phyloP scores from a whole-genome alignment of 2,329 filamentous ascomycete species.

The Emydomyces testavorans region DNA sequence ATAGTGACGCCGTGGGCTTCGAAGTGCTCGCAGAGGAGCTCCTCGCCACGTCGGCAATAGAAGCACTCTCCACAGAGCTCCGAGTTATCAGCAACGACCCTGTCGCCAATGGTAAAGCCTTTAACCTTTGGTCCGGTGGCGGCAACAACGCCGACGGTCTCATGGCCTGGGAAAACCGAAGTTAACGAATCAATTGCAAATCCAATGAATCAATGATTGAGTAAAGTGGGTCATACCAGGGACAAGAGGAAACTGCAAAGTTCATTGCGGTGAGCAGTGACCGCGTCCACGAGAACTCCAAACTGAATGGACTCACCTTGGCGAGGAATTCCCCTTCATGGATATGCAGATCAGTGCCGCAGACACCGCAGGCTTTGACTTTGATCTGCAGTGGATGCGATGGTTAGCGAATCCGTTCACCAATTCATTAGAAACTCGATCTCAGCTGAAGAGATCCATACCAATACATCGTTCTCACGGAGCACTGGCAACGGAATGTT shows the following conservation, averaged over 20 bases:
- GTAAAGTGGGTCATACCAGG: conserved; percentile 34
- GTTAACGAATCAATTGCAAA: not conserved
- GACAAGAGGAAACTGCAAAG: conserved; percentile 49
- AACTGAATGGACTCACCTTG: conserved; percentile 31
- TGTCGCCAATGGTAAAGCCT: conserved; percentile 50
- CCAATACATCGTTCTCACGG: conserved; percentile 49
- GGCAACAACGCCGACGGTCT: conserved; percentile 55
- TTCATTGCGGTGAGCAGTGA: conserved; percentile 8
- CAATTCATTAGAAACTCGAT: not conserved
- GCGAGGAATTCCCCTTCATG: conserved; percentile 58
- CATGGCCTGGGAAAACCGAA: conserved; percentile 41
- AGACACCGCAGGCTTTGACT: conserved; percentile 56
- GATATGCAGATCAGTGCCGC: conserved; percentile 43
- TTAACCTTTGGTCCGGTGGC: conserved; percentile 48
- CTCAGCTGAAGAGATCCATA: conserved; percentile 19
- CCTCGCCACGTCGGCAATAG: conserved; percentile 58
- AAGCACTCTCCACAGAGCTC: conserved; percentile 60
- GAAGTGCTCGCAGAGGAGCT: conserved; percentile 58
- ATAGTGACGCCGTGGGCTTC: conserved; percentile 49
- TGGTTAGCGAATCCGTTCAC: conserved; percentile 13
- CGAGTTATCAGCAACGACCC: conserved; percentile 46
- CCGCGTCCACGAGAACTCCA: not conserved
- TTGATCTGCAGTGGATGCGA: conserved; percentile 39
- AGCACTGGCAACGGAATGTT: conserved; percentile 51
- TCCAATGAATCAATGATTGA: not conserved